Evolutionary conservation across 1,284 basidiomycete species (phyloP), one percentile per base, ranked within the genome.

Genomic region (Pseudozyma tsukubaensis): DNA sequence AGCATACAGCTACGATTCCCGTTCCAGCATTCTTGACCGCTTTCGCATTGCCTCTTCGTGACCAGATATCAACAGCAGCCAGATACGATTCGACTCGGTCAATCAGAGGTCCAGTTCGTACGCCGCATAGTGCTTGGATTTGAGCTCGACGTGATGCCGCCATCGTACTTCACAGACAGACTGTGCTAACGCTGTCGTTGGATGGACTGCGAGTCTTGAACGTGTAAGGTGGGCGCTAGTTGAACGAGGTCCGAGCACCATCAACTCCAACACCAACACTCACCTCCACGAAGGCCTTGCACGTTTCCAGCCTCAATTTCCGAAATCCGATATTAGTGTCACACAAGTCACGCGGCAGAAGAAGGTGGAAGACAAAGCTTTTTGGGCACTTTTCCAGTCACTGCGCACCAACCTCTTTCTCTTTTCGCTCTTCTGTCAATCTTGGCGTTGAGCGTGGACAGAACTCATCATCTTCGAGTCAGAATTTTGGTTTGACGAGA

Each of bases 31-130:
- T 72, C 63, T 68, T 72, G 54, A 76, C 65, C 21, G 62, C 60
- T 39, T 72, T 76, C 10, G 65, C 64, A 37, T 76, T 76, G 35
- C 73, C 73, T 56, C 69, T 19, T 21, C 73, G 63, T 13, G 73
- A 67, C 73, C 73, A 76, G 19, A 76, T 49, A 45, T 72, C 69
- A 19, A 76, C 69, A 4, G 73, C 73, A 18, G 73, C 73, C 4
- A 76, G 58, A 39, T 76, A 76, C 24, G 73, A 67, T 42, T 76
- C 73, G 53, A 60, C 69, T 24, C 73, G 59, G 43, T 76, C 73
- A 50, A 76, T 67, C 29, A 76, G 52, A 12, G 68, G 53, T 9
- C 73, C 73, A 8, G 55, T 52, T n/a, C 61, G 64, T 34, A 59
- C 51, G 18, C 68, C 68, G 47, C 68, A 71, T n/a, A 76, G 63